These are phyloP conservation scores for Zizania latifolia DNA, from an alignment of 176 grass and related monocot genomes.

Conservation along the genomic window DNA sequence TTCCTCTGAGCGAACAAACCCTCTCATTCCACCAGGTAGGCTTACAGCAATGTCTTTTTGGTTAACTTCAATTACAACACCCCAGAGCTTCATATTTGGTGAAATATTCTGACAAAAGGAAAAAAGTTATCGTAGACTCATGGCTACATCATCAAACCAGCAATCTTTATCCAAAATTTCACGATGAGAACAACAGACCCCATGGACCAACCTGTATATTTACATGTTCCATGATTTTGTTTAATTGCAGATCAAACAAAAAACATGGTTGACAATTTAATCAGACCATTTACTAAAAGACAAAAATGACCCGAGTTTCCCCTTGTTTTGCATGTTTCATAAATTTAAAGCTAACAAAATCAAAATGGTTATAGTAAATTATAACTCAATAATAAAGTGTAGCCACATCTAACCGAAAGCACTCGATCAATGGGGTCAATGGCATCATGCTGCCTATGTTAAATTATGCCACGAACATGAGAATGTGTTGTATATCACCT, in stretches of 20 bases:
- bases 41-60: conserved; percentile 74
- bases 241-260: background rate
- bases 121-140: background rate
- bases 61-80: conserved; percentile 87
- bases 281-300: background rate
- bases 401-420: background rate
- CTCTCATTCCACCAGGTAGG: conserved; percentile 90
- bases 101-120: conserved; percentile 67
- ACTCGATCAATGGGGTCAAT: background rate
- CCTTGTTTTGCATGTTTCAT: background rate
- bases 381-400: background rate
- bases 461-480: background rate
- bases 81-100: conserved; percentile 89
- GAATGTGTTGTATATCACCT: background rate
- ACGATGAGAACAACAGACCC: background rate
- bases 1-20: conserved; percentile 81
- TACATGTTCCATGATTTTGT: background rate
- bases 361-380: background rate
- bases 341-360: conserved; percentile 1
- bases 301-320: background rate
- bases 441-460: background rate
- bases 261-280: background rate
- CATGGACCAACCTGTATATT: background rate
- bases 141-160: background rate
- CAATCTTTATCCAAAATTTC: conserved; percentile 1